A percentile compares a stretch with the other conserved stretches of the same genome.
Evolutionary conservation across 495 filamentous ascomycete species (phyloP).

Genomic region (Usnea hakonensis): DNA sequence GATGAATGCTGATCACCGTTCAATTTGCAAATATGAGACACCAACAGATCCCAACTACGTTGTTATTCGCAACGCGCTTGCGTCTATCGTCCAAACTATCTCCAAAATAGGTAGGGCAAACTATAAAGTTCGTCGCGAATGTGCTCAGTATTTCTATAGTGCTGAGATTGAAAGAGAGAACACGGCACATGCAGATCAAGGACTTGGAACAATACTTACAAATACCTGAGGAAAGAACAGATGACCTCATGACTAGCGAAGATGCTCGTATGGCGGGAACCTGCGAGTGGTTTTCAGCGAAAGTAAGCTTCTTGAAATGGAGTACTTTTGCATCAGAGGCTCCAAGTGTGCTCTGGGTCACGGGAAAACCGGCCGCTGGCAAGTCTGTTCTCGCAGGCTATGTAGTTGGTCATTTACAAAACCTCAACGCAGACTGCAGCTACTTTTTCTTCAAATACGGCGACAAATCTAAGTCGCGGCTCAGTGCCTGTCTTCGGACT

Average conservation of each 20-base stretch:
- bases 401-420: constrained; percentile 23
- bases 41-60: constrained; percentile 36
- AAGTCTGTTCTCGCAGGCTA: constrained; percentile 31
- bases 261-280: constrained; percentile 30
- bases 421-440: constrained; percentile 19
- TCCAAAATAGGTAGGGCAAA: not conserved
- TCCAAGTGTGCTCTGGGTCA: constrained; percentile 29
- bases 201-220: constrained; percentile 24
- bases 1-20: constrained; percentile 39
- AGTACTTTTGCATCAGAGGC: constrained; percentile 16
- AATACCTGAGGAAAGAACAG: constrained; percentile 23
- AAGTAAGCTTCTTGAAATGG: constrained; percentile 27
- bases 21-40: constrained; percentile 39
- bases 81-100: constrained; percentile 16
- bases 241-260: constrained; percentile 30
- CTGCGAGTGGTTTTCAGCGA: constrained; percentile 27
- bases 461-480: constrained; percentile 25
- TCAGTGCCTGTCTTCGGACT: constrained; percentile 29
- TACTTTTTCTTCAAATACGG: constrained; percentile 36
- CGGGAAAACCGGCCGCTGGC: constrained; percentile 28
- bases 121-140: not conserved
- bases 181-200: constrained; percentile 15
- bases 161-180: constrained; percentile 2
- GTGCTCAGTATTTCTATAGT: not conserved
- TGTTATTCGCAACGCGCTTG: constrained; percentile 31